Conservation (phyloP, 2,329 filamentous ascomycete genomes). For the Fusarium concolor region DNA sequence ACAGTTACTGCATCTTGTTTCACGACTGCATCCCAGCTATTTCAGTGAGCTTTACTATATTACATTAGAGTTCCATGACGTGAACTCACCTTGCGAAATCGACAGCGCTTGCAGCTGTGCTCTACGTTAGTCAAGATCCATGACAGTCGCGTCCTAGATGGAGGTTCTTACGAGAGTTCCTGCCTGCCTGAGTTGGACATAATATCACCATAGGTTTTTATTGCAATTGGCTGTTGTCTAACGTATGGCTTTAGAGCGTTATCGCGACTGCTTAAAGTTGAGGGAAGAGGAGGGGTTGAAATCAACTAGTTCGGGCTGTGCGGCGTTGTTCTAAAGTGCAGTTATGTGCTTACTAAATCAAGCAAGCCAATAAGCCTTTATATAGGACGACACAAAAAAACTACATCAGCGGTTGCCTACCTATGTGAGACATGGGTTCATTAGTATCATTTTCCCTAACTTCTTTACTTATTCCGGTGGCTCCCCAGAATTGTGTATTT, state of each 20-base stretch:
- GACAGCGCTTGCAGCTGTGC: slow-evolving; percentile 6
- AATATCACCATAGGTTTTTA: not conserved
- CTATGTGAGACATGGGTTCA: too few species aligned
- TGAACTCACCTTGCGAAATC: not conserved
- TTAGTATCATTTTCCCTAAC: too few species aligned
- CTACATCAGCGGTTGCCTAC: too few species aligned
- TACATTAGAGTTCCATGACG: accelerated
- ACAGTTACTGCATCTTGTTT: not conserved
- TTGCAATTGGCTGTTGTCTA: not conserved
- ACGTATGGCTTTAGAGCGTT: not conserved
- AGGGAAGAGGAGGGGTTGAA: not conserved
- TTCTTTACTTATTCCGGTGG: too few species aligned
- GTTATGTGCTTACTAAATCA: not conserved
- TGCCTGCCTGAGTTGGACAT: not conserved
- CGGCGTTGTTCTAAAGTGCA: too few species aligned
- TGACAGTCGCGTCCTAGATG: not conserved
- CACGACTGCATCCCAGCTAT: slow-evolving; percentile 10
- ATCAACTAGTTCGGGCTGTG: not conserved
- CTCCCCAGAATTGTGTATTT: too few species aligned
- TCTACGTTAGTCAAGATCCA: not conserved
- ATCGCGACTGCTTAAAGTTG: too few species aligned
- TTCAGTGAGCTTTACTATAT: not conserved
- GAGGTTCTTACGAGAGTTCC: not conserved
- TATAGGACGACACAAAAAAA: too few species aligned
- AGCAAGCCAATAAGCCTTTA: not conserved